Conservation (phyloP, 306 rosid species). For the Dicorynia guianensis region DNA sequence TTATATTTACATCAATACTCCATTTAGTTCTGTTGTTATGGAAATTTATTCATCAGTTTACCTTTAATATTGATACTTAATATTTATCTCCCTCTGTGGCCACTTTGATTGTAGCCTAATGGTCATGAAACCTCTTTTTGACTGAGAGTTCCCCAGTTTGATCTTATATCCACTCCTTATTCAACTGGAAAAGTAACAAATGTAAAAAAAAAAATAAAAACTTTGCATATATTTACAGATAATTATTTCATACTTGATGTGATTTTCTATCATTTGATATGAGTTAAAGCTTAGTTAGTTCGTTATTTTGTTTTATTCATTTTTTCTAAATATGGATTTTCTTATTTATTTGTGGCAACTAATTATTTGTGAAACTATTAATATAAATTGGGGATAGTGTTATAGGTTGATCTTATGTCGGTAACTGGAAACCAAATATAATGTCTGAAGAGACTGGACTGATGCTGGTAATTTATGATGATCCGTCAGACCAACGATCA, state of each 20-base stretch:
- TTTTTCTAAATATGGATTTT: not conserved
- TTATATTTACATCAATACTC: no score
- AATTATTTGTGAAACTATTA: not conserved
- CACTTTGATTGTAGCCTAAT: not conserved
- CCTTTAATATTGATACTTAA: no score
- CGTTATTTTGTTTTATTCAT: not conserved
- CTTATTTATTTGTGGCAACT: conserved; percentile 36
- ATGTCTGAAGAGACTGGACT: conserved; percentile 87
- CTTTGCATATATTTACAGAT: conserved; percentile 19
- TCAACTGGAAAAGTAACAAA: not conserved
- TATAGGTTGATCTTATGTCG: conserved; percentile 22
- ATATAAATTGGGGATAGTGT: no score
- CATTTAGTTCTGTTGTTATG: no score
- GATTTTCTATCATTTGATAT: conserved; percentile 11
- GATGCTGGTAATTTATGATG: conserved; percentile 79
- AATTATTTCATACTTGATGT: not conserved
- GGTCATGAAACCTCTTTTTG: not conserved
- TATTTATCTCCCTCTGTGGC: no score
- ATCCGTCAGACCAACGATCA: conserved; percentile 87
- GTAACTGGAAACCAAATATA: conserved; percentile 35
- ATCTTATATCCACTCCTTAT: not conserved
- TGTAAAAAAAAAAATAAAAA: no score
- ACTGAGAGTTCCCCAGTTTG: not conserved
- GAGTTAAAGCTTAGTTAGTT: not conserved
- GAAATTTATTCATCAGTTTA: no score